These are phyloP conservation scores for Fallopia convolvulus DNA, from an alignment of 148 eudicot genomes.

Conservation along the genomic window DNA sequence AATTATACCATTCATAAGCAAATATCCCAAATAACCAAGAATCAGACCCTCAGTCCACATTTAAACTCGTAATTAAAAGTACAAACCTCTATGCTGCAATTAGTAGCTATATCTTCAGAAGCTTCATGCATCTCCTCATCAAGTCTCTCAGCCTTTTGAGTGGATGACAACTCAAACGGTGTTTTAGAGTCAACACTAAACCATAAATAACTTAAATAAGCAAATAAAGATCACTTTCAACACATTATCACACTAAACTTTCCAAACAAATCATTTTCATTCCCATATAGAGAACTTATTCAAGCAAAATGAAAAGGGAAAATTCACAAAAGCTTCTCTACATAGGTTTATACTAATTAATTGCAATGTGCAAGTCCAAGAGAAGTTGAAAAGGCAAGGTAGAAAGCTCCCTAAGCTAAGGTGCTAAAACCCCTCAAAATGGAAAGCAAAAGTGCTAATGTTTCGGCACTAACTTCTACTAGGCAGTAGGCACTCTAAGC, in stretches of 20 bases:
- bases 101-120: conserved; percentile 18
- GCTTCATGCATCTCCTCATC: conserved; percentile 30
- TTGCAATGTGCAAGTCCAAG: too few relatives aligned
- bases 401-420: not conserved
- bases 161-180: conserved; percentile 31
- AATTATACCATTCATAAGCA: too few relatives aligned
- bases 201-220: conserved; percentile 7
- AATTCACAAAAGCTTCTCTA: too few relatives aligned
- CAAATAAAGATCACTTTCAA: not conserved
- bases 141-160: conserved; percentile 30
- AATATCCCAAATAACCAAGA: too few relatives aligned
- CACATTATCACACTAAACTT: not conserved
- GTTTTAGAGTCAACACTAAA: conserved; percentile 45
- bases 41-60: too few relatives aligned
- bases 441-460: too few relatives aligned
- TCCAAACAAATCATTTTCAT: not conserved
- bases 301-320: not conserved
- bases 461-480: not conserved
- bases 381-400: not conserved
- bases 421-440: not conserved
- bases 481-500: not conserved
- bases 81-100: conserved; percentile 6
- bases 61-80: not conserved
- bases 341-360: too few relatives aligned
- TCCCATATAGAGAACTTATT: not conserved